A percentile compares a stretch with the other conserved stretches of the same genome.
Evolutionary conservation across 2,329 filamentous ascomycete species (phyloP).

Genomic region (Cytospora mali): DNA sequence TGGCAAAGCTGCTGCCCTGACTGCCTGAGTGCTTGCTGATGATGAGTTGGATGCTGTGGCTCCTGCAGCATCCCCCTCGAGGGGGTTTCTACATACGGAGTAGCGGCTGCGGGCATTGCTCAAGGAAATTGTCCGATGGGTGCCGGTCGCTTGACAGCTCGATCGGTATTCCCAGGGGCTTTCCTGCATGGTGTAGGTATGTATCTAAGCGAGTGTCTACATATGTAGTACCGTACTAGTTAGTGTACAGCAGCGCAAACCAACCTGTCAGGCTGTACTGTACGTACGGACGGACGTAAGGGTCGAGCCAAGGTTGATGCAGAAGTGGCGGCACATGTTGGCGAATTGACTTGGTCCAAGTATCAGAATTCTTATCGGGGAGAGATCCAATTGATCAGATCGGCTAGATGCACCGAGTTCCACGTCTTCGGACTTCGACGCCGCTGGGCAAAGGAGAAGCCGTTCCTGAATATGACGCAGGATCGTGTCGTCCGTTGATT

Average conservation of each 20-base stretch:
- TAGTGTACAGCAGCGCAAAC: too few species aligned
- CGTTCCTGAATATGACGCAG: constrained; percentile 9
- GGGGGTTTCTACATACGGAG: not conserved
- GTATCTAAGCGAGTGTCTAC: too few species aligned
- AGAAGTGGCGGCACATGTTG: not conserved
- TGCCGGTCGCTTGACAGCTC: not conserved
- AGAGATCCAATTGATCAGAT: constrained; percentile 14
- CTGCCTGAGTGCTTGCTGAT: not conserved
- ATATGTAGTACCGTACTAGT: too few species aligned
- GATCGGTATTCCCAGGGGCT: not conserved
- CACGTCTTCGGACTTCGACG: not conserved
- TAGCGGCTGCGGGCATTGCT: not conserved
- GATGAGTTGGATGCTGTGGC: not conserved
- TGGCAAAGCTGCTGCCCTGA: too few species aligned
- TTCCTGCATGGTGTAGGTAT: not conserved
- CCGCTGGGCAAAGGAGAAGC: not conserved
- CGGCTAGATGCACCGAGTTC: not conserved
- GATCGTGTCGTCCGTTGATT: constrained; percentile 18
- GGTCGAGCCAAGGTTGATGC: constrained; percentile 8
- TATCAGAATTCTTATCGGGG: constrained; percentile 10
- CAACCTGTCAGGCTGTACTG: too few species aligned
- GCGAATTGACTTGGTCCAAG: constrained; percentile 15
- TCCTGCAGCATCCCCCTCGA: not conserved
- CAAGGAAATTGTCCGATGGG: not conserved
- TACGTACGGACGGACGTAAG: not conserved